Conservation (phyloP, 306 rosid species). For the Crataegus laevigata region DNA sequence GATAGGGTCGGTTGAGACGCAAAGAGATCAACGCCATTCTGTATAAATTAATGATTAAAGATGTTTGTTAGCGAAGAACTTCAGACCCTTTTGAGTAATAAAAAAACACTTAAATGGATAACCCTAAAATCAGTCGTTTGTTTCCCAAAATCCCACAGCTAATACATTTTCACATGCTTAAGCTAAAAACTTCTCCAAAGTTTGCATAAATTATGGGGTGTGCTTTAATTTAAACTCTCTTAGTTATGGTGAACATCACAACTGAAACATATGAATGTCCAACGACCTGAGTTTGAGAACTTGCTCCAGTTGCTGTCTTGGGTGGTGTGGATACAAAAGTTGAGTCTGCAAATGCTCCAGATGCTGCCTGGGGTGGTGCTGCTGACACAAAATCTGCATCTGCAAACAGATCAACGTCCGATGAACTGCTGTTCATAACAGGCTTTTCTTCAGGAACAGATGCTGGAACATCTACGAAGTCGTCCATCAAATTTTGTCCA, state of each 20-base stretch:
- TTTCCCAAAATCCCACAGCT: neutral
- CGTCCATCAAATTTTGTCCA: conserved; percentile 75
- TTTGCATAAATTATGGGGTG: neutral
- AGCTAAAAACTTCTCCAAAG: neutral
- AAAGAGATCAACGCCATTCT: conserved; percentile 74
- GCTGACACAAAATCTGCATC: conserved; percentile 87
- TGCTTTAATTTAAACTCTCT: neutral
- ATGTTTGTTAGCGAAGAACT: neutral
- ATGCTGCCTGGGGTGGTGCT: conserved; percentile 48
- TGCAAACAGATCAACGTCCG: conserved; percentile 93
- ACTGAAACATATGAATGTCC: neutral
- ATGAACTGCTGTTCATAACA: conserved; percentile 25
- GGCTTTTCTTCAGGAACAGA: conserved; percentile 55
- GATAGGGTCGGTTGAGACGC: conserved; percentile 56
- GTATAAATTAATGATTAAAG: conserved; percentile 14
- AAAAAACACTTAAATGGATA: neutral
- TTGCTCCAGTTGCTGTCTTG: conserved; percentile 40
- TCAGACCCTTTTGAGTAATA: neutral
- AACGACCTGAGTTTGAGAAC: conserved; percentile 72
- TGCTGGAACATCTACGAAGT: conserved; percentile 79
- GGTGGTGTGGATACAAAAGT: conserved; percentile 58
- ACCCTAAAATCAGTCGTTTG: neutral
- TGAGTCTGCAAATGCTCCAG: conserved; percentile 62
- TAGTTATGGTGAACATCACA: neutral
- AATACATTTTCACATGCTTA: neutral